Evolutionary conservation across 23 red algal species (phyloP).

Genomic region (Rhodosorus marinus): DNA sequence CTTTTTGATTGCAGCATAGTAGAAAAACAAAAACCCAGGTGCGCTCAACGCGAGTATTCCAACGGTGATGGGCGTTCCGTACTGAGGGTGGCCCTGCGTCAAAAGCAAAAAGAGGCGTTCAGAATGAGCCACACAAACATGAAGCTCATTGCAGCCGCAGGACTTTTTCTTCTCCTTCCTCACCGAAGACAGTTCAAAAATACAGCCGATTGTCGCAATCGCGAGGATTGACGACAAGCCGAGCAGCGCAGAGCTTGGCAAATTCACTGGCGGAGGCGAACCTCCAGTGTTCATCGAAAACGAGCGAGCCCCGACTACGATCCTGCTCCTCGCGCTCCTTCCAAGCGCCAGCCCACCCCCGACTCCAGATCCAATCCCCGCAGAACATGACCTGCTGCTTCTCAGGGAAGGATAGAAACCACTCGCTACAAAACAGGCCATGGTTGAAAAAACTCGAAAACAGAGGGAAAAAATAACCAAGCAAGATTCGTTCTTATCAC

Average conservation of each 20-base stretch:
- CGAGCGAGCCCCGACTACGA: too few relatives aligned
- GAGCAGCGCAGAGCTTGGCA: slow-evolving; percentile 45
- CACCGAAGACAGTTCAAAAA: slow-evolving; percentile 73
- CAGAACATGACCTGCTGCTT: too few relatives aligned
- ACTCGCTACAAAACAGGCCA: too few relatives aligned
- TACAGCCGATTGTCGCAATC: slow-evolving; percentile 76
- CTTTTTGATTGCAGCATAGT: slow-evolving; percentile 76
- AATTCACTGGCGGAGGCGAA: neutral
- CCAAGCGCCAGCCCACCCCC: too few relatives aligned
- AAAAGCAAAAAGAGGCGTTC: too few relatives aligned
- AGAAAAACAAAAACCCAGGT: slow-evolving; percentile 72
- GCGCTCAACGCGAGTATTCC: slow-evolving; percentile 33
- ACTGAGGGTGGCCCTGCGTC: slow-evolving; percentile 50
- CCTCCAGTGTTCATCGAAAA: too few relatives aligned
- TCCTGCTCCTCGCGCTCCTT: too few relatives aligned
- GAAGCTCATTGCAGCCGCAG: neutral
- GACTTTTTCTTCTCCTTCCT: neutral
- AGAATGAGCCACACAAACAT: neutral
- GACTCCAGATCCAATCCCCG: too few relatives aligned
- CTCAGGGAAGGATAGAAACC: too few relatives aligned
- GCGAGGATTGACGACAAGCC: slow-evolving; percentile 59
- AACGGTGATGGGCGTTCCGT: slow-evolving; percentile 30
- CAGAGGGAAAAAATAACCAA: too few relatives aligned
- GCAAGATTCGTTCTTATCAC: too few relatives aligned
- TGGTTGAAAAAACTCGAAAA: too few relatives aligned